Evolutionary conservation across 169 alveolate species (phyloP).

Genomic region (Plasmodium chabaudi): DNA sequence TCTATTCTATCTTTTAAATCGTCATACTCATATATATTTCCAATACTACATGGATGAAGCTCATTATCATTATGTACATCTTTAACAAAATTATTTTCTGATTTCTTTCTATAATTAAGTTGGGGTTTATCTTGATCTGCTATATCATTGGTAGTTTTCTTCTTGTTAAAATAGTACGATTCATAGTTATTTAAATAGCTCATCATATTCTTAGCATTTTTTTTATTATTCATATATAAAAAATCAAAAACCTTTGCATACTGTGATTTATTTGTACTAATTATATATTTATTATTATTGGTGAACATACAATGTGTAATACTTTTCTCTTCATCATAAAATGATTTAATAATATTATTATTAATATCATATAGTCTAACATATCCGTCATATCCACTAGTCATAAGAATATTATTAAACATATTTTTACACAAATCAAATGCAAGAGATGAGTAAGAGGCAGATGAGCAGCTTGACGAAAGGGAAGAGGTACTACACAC

Average conservation of each 20-base stretch:
- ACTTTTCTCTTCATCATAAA: slow-evolving; percentile 69
- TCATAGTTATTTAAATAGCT: slow-evolving; percentile 39
- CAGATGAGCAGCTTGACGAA: slow-evolving; percentile 28
- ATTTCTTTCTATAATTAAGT: background rate
- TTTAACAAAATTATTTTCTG: slow-evolving; percentile 35
- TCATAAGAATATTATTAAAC: slow-evolving; percentile 49
- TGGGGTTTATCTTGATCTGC: slow-evolving; percentile 1
- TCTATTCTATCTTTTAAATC: slow-evolving; percentile 47
- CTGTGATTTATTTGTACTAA: slow-evolving; percentile 63
- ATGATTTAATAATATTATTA: slow-evolving; percentile 63
- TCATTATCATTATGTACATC: slow-evolving; percentile 37
- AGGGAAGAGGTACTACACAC: slow-evolving; percentile 17
- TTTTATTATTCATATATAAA: slow-evolving; percentile 66
- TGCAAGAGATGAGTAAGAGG: slow-evolving; percentile 30
- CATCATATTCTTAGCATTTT: slow-evolving; percentile 49
- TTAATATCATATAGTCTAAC: slow-evolving; percentile 69
- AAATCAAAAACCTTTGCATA: slow-evolving; percentile 56
- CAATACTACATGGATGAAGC: slow-evolving; percentile 21
- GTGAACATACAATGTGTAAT: slow-evolving; percentile 75
- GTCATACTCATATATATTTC: slow-evolving; percentile 40
- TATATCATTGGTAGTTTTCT: background rate
- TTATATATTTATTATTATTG: slow-evolving; percentile 59
- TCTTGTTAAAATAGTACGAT: slow-evolving; percentile 29
- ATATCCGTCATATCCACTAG: slow-evolving; percentile 75
- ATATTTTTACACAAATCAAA: slow-evolving; percentile 44